These are phyloP conservation scores for Cyberlindnera nakhonratchasimensis DNA, from an alignment of 805 yeast genomes.

Conservation along the genomic window DNA sequence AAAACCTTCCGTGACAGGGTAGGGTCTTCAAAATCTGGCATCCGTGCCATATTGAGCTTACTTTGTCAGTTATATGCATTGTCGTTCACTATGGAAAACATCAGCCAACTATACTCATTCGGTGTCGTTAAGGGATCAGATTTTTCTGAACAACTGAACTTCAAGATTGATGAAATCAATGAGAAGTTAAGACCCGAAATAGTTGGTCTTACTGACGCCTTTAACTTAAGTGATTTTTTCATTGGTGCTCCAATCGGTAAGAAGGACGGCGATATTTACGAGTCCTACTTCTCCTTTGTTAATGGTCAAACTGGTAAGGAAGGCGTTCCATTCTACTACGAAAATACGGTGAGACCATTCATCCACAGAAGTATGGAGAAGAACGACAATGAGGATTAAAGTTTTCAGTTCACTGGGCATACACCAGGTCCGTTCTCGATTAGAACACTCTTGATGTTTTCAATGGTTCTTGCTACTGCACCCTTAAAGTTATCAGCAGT, in stretches of 20 bases:
- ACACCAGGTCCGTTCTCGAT: conserved; percentile 15
- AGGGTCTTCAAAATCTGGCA: conserved; percentile 31
- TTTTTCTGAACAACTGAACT: conserved; percentile 33
- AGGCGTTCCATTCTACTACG: conserved; percentile 54
- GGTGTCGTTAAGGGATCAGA: conserved; percentile 42
- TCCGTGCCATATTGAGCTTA: conserved; percentile 41
- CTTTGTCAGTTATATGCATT: conserved; percentile 62
- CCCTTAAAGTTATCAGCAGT: conserved; percentile 52
- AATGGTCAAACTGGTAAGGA: conserved; percentile 37
- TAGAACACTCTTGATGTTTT: conserved; percentile 41
- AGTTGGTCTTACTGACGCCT: conserved; percentile 77
- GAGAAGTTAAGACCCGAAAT: conserved; percentile 61
- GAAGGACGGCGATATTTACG: conserved; percentile 78
- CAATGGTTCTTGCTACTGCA: conserved; percentile 51
- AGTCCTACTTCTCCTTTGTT: conserved; percentile 66
- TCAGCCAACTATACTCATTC: conserved; percentile 58
- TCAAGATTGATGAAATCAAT: conserved; percentile 30
- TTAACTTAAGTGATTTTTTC: conserved; percentile 73
- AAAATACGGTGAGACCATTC: conserved; percentile 21
- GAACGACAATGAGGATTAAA: conserved; percentile 22
- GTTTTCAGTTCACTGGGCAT: conserved; percentile 14
- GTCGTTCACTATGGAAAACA: conserved; percentile 56
- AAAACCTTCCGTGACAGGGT: conserved; percentile 30
- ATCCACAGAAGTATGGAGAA: conserved; percentile 18
- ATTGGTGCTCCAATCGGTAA: conserved; percentile 81